Percentiles rank a stretch among this genome's conserved stretches.
Evolutionary conservation across 768 basidiomycete genomes (phyloP).

Genomic region (Phlebiopsis flavidoalba): DNA sequence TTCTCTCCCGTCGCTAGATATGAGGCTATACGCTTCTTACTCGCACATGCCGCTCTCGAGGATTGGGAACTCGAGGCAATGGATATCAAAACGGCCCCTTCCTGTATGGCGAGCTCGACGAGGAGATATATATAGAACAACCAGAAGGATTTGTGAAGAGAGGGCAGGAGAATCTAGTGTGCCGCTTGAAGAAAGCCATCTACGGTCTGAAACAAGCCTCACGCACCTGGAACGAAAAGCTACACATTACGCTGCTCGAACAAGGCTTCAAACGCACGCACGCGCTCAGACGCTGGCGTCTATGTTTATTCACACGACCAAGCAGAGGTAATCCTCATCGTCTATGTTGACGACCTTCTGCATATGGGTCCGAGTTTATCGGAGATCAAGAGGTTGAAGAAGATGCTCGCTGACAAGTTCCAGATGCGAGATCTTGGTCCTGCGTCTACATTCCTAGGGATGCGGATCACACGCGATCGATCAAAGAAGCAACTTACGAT

Average conservation of each 20-base stretch:
- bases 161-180: slow-evolving; percentile 18
- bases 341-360: slow-evolving; percentile 27
- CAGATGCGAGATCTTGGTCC: slow-evolving; percentile 11
- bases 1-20: slow-evolving; percentile 26
- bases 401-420: background rate
- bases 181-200: slow-evolving; percentile 21
- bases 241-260: slow-evolving; percentile 7
- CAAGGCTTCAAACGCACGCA: slow-evolving; percentile 21
- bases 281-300: slow-evolving; percentile 21
- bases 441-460: slow-evolving; percentile 18
- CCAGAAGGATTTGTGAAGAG: slow-evolving; percentile 15
- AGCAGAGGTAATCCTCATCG: slow-evolving; percentile 2
- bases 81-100: slow-evolving; percentile 23
- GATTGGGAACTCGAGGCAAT: slow-evolving; percentile 21
- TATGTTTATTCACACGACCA: slow-evolving; percentile 14
- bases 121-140: slow-evolving; percentile 8
- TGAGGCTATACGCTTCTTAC: slow-evolving; percentile 18
- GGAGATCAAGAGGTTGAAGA: background rate
- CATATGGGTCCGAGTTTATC: background rate
- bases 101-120: slow-evolving; percentile 24
- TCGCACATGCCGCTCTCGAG: slow-evolving; percentile 21
- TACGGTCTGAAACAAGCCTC: slow-evolving; percentile 33
- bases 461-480: slow-evolving; percentile 13
- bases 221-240: slow-evolving; percentile 22
- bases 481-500: slow-evolving; percentile 1